Base-by-base conservation (phyloP, 805 yeast species). In the Groenewaldozyma salmanticensis region DNA sequence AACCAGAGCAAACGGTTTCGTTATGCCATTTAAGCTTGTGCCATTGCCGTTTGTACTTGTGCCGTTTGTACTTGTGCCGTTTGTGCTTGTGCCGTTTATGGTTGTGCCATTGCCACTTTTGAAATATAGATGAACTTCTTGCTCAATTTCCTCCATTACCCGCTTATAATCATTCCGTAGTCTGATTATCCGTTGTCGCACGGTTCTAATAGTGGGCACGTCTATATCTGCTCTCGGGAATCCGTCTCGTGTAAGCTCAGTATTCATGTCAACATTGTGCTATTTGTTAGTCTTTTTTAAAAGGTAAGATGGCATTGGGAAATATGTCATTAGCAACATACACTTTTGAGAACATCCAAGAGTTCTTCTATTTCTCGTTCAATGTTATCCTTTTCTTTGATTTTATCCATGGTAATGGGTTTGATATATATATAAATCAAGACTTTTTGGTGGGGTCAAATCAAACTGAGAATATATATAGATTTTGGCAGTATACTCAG, bases 221-320 rank as follows among this genome's bases (percentile, higher is more conserved):
- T 90, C 94, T 21, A 90, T 70, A 54, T 90, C 96, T 15, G 67
- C 59, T 33, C 96, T 64, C 1, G 98, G 98, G 52, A 74, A 90
- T 17, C 96, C 96, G 53, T 90, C 95, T 0, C 81, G 74, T 2
- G 83, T 60, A 43, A 90, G 59, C 0, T 77, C 67, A 1, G 88
- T 78, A 19, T 70, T 58, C 84, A 85, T 77, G 48, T 73, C 78
- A 3, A 68, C 76, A 9, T 66, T 61, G 47, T 75, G 74, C 29
- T 24, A 24, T n/a, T n/a, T n/a, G n/a, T 13, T 9, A 24, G 13
- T 13, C 11, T 24, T 24, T 43, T 61, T 24, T 9, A 31, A 19
- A 21, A 21, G 33, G 16, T 34, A 31, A 24, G n/a, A 27, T 15
- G 16, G n/a, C 35, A 32, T 6, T 40, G 9, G 16, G 47, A 4